Base-by-base conservation (phyloP, 345 rosid genomes). In the Bruguiera gymnorhiza region DNA sequence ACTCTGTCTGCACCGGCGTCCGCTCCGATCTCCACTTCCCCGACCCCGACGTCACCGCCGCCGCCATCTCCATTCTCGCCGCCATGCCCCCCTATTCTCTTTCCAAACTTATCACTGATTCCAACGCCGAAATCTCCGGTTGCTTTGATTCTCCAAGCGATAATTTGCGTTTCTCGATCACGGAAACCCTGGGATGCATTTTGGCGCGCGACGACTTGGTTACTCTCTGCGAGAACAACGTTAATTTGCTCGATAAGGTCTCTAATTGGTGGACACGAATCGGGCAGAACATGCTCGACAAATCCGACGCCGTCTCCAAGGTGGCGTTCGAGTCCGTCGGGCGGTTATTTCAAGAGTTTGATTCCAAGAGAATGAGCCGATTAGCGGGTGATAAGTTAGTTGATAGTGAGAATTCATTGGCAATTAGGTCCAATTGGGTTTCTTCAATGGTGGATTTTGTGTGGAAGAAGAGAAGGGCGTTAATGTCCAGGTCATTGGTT, bases 281-380 rank as follows among this genome's bases (percentile, higher is more conserved):
- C 56, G 97, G 93, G 62, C 83, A 81, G 80, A 88, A 89, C 70
- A 91, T 91, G 96, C 83, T 94, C 19, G 98, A 91, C 55, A 81
- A 77, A 73, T 86, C 97, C 15, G 98, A 91, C 68, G 83, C 76
- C 7, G 97, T 94, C 70, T 88, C 96, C 10, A 94, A 89, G 71
- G 98, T 91, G 1, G 97, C 98, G n/a, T 91, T 91, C 70, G 98
- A 94, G 78, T 94, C 98, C 10, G 89, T 94, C 0, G 95, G 96
- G 52, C 88, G 96, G 63, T 74, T 94, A 67, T 94, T 94, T 76
- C 95, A 87, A 71, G 97, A 94, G 84, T 88, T 94, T 32, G 95
- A 94, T 76, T 86, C 92, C 0, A 89, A 94, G 81, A 78, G 97
- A 66, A 93, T 93, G 98, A 89, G 94, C 72, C 83, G 92, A 48